Base-by-base conservation (phyloP, 805 yeast species). In the Sungouiella thailandica region DNA sequence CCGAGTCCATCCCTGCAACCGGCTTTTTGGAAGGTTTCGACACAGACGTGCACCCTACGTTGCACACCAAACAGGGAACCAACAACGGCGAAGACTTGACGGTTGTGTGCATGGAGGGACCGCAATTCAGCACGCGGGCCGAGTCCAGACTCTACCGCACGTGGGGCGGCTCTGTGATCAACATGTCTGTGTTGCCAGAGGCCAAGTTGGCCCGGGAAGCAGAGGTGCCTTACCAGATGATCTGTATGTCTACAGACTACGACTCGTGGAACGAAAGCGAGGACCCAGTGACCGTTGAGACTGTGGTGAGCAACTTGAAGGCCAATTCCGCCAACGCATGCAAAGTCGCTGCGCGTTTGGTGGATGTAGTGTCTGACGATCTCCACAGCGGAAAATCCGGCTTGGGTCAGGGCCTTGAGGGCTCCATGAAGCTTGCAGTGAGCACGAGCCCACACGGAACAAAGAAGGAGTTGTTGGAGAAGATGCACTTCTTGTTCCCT, bases 191-290 rank as follows among this genome's bases (percentile, higher is more conserved):
- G 37, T 63, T 93, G 39, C 99, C 99, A n/a, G 99, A 93, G 67
- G 82, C 95, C 25, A 93, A 93, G 59, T 74, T 93, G 44, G 98
- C 99, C 3, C 78, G 94, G 54, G 99, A 93, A 65, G 96, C 97
- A 28, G 99, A 93, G 62, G 81, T 93, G 45, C 74, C 95, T 18
- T 93, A 93, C 64, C 97, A 90, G 62, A 93, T 93, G 97, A 75
- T 93, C 44, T 93, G 99, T 64, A 93, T 93, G 99, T 82, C 95
- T 1, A 93, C 99, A 3, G 99, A 93, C 60, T 93, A 93, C 62
- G 99, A 93, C 57, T 95, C 98, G 16, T 93, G 99, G 99, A 84
- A 88, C 55, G 95, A 83, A 51, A 78, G 76, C 34, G 97, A 81
- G 55, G 97, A 90, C 53, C 90, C 97, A 2, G 99, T 93, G 30